Base-by-base conservation (phyloP, 768 basidiomycete genomes). In the Amanita rubescens region DNA sequence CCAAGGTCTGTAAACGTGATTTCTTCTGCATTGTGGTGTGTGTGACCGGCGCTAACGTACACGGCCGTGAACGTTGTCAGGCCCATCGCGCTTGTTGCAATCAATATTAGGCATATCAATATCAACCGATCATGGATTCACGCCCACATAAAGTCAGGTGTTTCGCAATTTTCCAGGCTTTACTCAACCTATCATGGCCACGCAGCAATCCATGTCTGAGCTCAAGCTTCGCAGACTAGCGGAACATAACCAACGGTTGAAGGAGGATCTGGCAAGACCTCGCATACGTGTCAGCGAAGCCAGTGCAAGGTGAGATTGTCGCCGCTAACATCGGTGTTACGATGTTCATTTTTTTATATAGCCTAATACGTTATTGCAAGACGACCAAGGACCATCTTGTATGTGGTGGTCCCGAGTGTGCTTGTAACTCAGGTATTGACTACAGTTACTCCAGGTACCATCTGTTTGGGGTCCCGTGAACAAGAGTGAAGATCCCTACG, bases 351-450 rank as follows among this genome's bases (percentile, higher is more conserved):
- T 30, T 12, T 50, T 34, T 53, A n/a, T 37, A 17, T 66, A 97
- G 94, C 65, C 69, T 98, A 60, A 94, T 98, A 63, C 85, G 87
- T 43, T 96, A 91, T 67, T 94, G 92, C 79, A 92, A 91, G 71
- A 85, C 84, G 39, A 96, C 93, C 22, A 90, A 89, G 65, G 94
- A 96, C 68, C 85, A 87, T 60, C 77, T 93, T 57, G 89, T 91
- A 66, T 63, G 86, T 78, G n/a, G 45, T 34, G 22, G 48, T 10
- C 30, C 20, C 47, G 49, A 46, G 42, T 49, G 33, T 59, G 33
- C 56, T 35, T 51, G 7, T 24, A 1, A 58, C 24, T 39, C 39
- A 56, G 27, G 51, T 45, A 58, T 37, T 32, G 32, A 37, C 55
- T 46, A 49, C 25, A 37, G 47, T 61, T 19, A 39, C 51, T 61